These are phyloP conservation scores for Hemileia vastatrix DNA, from an alignment of 1,284 basidiomycete genomes.

Conservation along the genomic window DNA sequence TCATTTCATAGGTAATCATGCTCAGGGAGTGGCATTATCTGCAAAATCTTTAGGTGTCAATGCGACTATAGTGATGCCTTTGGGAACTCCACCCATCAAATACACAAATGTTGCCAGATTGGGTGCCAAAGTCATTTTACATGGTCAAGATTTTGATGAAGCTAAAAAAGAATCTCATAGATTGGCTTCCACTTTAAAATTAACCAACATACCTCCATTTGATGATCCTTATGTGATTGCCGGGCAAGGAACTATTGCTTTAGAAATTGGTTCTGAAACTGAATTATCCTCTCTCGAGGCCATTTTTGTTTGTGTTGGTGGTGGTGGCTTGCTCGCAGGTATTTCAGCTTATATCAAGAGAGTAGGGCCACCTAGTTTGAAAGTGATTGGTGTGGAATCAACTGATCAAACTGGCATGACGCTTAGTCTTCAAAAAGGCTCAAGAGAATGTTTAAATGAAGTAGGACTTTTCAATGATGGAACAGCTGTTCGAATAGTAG, in stretches of 20 bases:
- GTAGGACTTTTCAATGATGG: conserved; percentile 96
- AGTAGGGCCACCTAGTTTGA: conserved; percentile 72
- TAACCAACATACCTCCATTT: conserved; percentile 91
- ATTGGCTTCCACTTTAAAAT: conserved; percentile 63
- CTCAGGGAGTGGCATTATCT: conserved; percentile 93
- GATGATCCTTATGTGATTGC: conserved; percentile 96
- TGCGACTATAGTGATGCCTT: conserved; percentile 97
- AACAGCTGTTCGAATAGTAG: conserved; percentile 96
- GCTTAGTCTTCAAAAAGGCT: conserved; percentile 63
- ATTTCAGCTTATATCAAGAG: conserved; percentile 87
- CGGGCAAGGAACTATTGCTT: conserved; percentile 87
- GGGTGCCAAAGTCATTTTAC: conserved; percentile 85
- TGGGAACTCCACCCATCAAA: conserved; percentile 91
- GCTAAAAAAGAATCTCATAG: conserved; percentile 90
- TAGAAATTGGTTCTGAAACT: conserved; percentile 58
- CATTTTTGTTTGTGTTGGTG: conserved; percentile 83
- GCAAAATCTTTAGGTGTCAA: conserved; percentile 76
- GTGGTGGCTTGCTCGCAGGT: conserved; percentile 82
- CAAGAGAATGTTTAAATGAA: conserved; percentile 72
- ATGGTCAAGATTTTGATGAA: conserved; percentile 89
- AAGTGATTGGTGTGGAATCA: conserved; percentile 89
- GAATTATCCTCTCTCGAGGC: conserved; percentile 55
- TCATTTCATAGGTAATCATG: conserved; percentile 71
- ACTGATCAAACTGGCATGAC: conserved; percentile 89
- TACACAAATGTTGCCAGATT: conserved; percentile 83